Evolutionary conservation across 768 basidiomycete genomes (phyloP), one percentile per base, ranked within the genome.

Genomic region (Cyathus striatus): DNA sequence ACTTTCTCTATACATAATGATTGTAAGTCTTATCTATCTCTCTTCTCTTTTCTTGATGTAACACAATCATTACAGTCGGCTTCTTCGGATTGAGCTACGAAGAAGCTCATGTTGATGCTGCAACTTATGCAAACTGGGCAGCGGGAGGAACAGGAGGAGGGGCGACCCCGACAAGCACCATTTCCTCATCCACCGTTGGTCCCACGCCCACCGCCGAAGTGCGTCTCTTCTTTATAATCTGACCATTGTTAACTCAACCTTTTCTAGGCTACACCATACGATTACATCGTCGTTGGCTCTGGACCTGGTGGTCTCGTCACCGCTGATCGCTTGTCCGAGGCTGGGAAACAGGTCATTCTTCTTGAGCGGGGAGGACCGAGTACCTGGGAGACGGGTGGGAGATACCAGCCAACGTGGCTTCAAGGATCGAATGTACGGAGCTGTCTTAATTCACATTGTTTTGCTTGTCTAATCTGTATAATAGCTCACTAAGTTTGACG

Each of bases 401-500:
- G 59, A 6, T 78, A 81, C 53, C 66, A 68, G 36, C 68, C 79
- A 0, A 54, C 61, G 4, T 81, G 78, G 79, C 56, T 70, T 2
- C 51, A 59, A 42, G 71, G 73, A 27, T 64, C 65, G 3, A 72
- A 72, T 40, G 74, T 30, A 30, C n/a, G n/a, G n/a, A n/a, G n/a
- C n/a, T n/a, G n/a, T n/a, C n/a, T n/a, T n/a, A 30, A n/a, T 30
- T 30, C 7, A 30, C 27, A 30, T n/a, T n/a, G n/a, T n/a, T 75
- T 48, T 23, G 66, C 27, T 6, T 30, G 46, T 42, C 43, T 41
- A 34, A 9, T 4, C 23, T 42, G 5, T 21, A 22, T 38, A 6
- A n/a, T 51, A 81, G 78, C 58, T 79, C 42, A 83, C 81, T 4
- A 81, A 81, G 51, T 82, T 81, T 55, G 81, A 83, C 49, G 63